Conservation (phyloP, 495 filamentous ascomycete species). For the Umbilicaria muhlenbergii region DNA sequence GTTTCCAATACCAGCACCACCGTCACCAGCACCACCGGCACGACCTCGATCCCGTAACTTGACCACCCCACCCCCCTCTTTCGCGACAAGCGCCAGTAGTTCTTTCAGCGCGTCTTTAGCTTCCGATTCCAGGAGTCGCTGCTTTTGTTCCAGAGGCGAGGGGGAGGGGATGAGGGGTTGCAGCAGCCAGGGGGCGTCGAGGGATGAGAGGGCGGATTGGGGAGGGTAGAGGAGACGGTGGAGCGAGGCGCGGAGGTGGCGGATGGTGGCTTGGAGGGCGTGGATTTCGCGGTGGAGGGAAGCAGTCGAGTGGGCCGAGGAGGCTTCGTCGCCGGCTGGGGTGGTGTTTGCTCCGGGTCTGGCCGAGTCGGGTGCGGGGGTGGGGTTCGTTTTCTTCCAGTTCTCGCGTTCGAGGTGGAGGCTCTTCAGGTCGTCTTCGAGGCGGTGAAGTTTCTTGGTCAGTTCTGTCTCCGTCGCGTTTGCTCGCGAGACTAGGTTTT, state of each 20-base stretch:
- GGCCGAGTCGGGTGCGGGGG: conserved; percentile 27
- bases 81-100: conserved; percentile 7
- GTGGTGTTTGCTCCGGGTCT: no score
- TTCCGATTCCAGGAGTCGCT: conserved; percentile 2
- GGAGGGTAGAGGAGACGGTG: not conserved
- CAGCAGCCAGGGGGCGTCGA: conserved; percentile 2
- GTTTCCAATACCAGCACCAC: no score
- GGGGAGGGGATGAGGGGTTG: not conserved
- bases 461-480: conserved; percentile 35
- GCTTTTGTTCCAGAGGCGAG: not conserved
- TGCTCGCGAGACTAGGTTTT: conserved; percentile 35
- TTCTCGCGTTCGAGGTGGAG: conserved; percentile 54
- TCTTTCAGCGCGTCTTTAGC: conserved; percentile 11
- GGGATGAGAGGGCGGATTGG: not conserved
- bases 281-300: conserved; percentile 52
- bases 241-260: conserved; percentile 40
- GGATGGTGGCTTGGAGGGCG: conserved; percentile 57
- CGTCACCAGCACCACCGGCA: no score
- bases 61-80: conserved; percentile 2
- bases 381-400: conserved; percentile 45
- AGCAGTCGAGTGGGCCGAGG: conserved; percentile 45
- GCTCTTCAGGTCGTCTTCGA: conserved; percentile 27
- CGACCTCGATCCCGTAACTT: not conserved
- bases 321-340: conserved; percentile 18
- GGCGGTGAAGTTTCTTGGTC: conserved; percentile 25